Evolutionary conservation across 495 filamentous ascomycete genomes (phyloP).

Genomic region (Cryomyces minteri): DNA sequence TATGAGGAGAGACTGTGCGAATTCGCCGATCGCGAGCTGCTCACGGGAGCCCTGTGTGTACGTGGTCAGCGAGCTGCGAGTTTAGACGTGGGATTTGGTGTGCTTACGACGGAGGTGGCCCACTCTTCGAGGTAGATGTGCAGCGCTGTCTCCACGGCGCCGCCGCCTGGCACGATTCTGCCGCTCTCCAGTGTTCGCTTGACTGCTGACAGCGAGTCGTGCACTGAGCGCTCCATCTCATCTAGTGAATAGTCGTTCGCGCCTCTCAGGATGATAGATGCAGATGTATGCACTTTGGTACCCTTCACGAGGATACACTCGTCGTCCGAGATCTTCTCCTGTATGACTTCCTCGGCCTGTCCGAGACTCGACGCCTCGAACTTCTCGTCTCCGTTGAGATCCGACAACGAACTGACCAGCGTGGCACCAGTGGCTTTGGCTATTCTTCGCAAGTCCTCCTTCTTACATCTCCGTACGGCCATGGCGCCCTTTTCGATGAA

Average conservation of each 20-base stretch:
- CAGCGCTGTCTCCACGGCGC: slow-evolving; percentile 93
- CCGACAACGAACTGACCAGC: slow-evolving; percentile 77
- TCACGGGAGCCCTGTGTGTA: slow-evolving; percentile 60
- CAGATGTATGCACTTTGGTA: slow-evolving; percentile 80
- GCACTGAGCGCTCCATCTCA: slow-evolving; percentile 97
- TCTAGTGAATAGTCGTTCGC: slow-evolving; percentile 94
- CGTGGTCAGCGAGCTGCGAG: background rate
- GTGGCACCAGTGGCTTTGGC: slow-evolving; percentile 93
- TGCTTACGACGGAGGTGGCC: slow-evolving; percentile 76
- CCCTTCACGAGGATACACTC: slow-evolving; percentile 96
- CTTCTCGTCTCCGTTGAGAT: slow-evolving; percentile 93
- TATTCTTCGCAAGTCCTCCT: slow-evolving; percentile 92
- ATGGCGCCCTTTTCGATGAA: slow-evolving; percentile 93
- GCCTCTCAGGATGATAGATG: slow-evolving; percentile 91
- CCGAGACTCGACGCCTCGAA: slow-evolving; percentile 83
- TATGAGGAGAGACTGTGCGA: slow-evolving; percentile 80
- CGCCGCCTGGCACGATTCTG: slow-evolving; percentile 88
- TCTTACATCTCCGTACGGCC: slow-evolving; percentile 93
- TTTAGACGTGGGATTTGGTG: background rate
- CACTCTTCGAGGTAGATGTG: slow-evolving; percentile 99
- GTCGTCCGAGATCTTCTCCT: slow-evolving; percentile 96
- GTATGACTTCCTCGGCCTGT: slow-evolving; percentile 81
- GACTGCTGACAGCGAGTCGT: slow-evolving; percentile 90
- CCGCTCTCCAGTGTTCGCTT: slow-evolving; percentile 96
- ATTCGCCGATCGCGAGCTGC: slow-evolving; percentile 95